These are phyloP conservation scores for Cocos nucifera DNA, from an alignment of 176 grass and related monocot genomes.

Conservation along the genomic window DNA sequence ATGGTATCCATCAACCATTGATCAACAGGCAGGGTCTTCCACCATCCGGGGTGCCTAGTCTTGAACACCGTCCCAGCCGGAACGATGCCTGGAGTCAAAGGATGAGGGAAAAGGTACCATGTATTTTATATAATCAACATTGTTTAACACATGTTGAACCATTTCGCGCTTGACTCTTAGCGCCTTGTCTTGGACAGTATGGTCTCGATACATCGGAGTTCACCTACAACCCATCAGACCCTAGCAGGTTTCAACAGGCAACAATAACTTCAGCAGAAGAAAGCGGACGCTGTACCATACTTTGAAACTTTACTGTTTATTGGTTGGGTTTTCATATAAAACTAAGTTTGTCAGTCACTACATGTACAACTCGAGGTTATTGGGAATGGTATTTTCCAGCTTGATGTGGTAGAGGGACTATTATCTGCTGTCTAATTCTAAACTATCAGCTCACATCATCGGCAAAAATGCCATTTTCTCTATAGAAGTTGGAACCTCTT, in stretches of 20 bases:
- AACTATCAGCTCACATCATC: too few species aligned
- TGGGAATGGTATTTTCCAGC: too few species aligned
- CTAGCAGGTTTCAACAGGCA: conserved; percentile 42
- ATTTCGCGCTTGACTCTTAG: neutral
- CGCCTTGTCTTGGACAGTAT: conserved; percentile 37
- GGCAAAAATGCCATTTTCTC: too few species aligned
- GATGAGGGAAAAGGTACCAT: conserved; percentile 92
- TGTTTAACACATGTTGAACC: neutral
- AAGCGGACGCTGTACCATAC: conserved; percentile 40
- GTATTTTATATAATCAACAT: too few species aligned
- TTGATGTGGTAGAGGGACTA: too few species aligned
- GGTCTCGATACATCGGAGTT: conserved; percentile 48
- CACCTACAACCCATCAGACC: conserved; percentile 41
- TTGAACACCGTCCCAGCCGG: conserved; percentile 67
- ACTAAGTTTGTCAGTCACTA: too few species aligned
- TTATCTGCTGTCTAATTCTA: too few species aligned
- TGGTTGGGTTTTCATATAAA: too few species aligned
- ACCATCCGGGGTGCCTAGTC: conserved; percentile 56
- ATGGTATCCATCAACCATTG: conserved; percentile 52
- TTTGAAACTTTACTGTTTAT: conserved; percentile 21
- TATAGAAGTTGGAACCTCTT: too few species aligned
- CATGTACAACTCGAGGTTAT: too few species aligned
- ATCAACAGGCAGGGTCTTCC: conserved; percentile 52
- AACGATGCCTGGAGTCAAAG: conserved; percentile 91
- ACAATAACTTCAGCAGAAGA: conserved; percentile 38